These are phyloP conservation scores for Trematosphaeria pertusa DNA, from an alignment of 2,329 filamentous ascomycete genomes.

Conservation along the genomic window DNA sequence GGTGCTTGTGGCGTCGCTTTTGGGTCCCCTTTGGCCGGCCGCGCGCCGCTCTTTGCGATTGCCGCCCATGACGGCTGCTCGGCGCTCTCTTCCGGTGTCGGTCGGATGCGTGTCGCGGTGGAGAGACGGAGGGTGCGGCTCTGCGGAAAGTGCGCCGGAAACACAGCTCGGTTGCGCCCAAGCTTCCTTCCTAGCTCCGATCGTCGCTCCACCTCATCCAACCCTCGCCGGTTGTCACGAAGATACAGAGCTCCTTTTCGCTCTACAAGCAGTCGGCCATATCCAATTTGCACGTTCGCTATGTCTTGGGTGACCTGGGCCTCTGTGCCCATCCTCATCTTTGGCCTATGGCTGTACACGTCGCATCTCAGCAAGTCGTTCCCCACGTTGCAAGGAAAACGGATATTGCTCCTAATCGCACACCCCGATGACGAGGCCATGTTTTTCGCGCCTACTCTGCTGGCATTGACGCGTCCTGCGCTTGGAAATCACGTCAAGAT, in stretches of 20 bases:
- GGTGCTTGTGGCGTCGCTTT: slow-evolving; percentile 21
- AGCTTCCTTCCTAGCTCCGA: slow-evolving; percentile 16
- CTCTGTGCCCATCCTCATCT: slow-evolving; percentile 50
- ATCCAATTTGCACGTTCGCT: slow-evolving; percentile 4
- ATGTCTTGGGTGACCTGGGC: slow-evolving; percentile 53
- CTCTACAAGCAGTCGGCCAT: not conserved
- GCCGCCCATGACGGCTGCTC: slow-evolving; percentile 29
- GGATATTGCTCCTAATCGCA: slow-evolving; percentile 90
- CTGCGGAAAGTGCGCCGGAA: slow-evolving; percentile 12
- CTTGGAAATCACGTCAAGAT: slow-evolving; percentile 93
- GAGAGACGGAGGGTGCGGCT: slow-evolving; percentile 29
- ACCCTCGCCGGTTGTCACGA: not conserved
- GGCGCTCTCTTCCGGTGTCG: slow-evolving; percentile 6
- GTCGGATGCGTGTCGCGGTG: slow-evolving; percentile 10
- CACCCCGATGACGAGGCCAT: slow-evolving; percentile 99
- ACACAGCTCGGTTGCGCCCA: slow-evolving; percentile 13
- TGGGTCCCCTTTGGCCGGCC: slow-evolving; percentile 44
- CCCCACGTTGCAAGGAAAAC: slow-evolving; percentile 77
- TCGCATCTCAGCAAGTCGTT: slow-evolving; percentile 58
- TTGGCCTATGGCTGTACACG: slow-evolving; percentile 57
- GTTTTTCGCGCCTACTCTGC: slow-evolving; percentile 93
- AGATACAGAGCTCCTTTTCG: not conserved
- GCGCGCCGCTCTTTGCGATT: slow-evolving; percentile 57
- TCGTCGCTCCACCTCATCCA: slow-evolving; percentile 6
- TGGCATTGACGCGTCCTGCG: slow-evolving; percentile 80